phyloP scores from a whole-genome alignment of 208 protist genomes.

The Plasmodiophora brassicae region DNA sequence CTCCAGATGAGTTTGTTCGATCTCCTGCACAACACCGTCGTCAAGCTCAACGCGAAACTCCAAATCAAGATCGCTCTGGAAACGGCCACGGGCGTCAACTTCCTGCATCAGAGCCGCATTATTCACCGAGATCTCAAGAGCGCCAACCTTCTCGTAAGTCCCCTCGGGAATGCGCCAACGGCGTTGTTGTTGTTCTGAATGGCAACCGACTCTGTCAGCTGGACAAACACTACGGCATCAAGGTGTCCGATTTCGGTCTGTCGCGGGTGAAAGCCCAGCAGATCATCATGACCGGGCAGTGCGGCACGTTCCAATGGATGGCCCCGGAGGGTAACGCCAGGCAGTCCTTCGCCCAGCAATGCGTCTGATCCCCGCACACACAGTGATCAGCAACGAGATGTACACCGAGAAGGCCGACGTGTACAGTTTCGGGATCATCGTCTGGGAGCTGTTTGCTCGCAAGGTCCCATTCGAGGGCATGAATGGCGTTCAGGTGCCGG shows the following conservation, averaged over 20 bases:
- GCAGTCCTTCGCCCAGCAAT: too few relatives aligned
- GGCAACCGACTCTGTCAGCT: background rate
- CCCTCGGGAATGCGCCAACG: background rate
- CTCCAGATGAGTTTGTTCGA: constrained; percentile 28
- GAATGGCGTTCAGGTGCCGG: background rate
- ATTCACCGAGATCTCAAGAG: constrained; percentile 5
- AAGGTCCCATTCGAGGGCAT: constrained; percentile 20
- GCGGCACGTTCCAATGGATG: constrained; percentile 28
- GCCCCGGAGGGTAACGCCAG: background rate
- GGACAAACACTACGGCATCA: constrained; percentile 1
- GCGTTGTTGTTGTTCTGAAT: too few relatives aligned
- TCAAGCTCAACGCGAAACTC: background rate
- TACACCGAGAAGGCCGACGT: constrained; percentile 46
- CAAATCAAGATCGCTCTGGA: background rate
- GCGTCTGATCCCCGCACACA: too few relatives aligned
- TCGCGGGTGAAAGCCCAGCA: constrained; percentile 15
- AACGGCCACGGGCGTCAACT: background rate
- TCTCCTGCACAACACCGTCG: constrained; percentile 20
- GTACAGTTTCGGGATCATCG: constrained; percentile 36
- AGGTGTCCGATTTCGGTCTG: constrained; percentile 30
- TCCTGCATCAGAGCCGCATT: constrained; percentile 23
- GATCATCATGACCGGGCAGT: background rate
- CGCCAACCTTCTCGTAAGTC: background rate
- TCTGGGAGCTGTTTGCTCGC: constrained; percentile 27
- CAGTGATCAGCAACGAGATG: constrained; percentile 28